Evolutionary conservation across 192 early-diverging fungal genomes (phyloP).

Genomic region (Backusella australiensis): DNA sequence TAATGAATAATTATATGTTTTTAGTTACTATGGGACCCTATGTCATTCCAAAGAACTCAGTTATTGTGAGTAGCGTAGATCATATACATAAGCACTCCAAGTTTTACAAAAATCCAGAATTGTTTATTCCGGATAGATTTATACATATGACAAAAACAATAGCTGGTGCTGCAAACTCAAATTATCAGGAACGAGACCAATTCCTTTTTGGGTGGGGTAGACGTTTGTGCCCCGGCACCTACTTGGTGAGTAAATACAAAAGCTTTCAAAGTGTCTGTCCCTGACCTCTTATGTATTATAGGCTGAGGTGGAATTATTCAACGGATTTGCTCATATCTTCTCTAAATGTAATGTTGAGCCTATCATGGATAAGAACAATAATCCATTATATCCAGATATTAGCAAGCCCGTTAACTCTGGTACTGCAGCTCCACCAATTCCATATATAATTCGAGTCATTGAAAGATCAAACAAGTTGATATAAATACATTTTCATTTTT

Average conservation of each 20-base stretch:
- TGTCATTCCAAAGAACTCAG: conserved; percentile 46
- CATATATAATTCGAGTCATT: background rate
- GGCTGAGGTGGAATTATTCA: conserved; percentile 6
- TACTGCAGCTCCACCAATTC: background rate
- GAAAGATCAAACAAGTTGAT: background rate
- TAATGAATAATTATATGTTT: background rate
- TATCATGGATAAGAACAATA: background rate
- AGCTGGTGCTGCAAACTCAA: conserved; percentile 14
- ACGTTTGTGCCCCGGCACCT: background rate
- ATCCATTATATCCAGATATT: background rate
- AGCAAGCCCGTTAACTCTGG: background rate
- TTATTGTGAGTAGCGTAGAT: conserved; percentile 47
- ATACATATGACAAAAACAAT: background rate
- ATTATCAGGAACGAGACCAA: conserved; percentile 6
- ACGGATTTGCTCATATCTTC: background rate
- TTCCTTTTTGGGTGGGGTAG: conserved; percentile 18
- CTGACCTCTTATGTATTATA: background rate
- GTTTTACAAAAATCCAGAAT: conserved; percentile 41
- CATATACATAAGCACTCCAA: conserved; percentile 39
- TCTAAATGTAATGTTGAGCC: conserved; percentile 1
- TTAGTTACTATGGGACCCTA: conserved; percentile 28
- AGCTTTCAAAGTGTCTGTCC: background rate
- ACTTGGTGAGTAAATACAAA: background rate
- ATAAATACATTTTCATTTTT: background rate
- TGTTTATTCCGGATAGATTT: conserved; percentile 48